Percentiles rank a stretch among this genome's conserved stretches.
Evolutionary conservation across 2,329 filamentous ascomycete genomes (phyloP).

Genomic region (Phaeosphaeria sp.): DNA sequence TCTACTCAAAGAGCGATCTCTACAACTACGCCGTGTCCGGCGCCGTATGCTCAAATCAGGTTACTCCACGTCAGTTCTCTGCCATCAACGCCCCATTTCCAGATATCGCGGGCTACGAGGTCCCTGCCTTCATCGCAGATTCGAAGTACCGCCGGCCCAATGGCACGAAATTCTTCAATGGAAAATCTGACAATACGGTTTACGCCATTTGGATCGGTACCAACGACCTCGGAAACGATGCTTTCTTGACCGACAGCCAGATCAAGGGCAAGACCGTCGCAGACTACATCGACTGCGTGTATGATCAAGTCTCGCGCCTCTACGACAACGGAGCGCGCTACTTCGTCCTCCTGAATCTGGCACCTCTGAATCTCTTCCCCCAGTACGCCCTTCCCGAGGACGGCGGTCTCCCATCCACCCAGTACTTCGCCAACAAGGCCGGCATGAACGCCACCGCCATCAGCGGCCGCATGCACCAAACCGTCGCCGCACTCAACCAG

Average conservation of each 20-base stretch:
- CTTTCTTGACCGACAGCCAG: constrained; percentile 71
- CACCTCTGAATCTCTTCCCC: constrained; percentile 71
- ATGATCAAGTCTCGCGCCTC: constrained; percentile 65
- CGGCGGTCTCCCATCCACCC: constrained; percentile 51
- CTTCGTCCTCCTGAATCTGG: constrained; percentile 75
- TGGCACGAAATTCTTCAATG: constrained; percentile 52
- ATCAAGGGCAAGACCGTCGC: constrained; percentile 64
- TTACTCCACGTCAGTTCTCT: constrained; percentile 63
- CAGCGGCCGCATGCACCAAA: constrained; percentile 59
- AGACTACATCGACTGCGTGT: constrained; percentile 73
- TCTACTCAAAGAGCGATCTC: constrained; percentile 61
- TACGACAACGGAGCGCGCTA: constrained; percentile 71
- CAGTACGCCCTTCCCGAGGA: constrained; percentile 64
- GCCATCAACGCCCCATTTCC: constrained; percentile 65
- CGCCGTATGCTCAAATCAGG: constrained; percentile 73
- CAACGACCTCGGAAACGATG: constrained; percentile 74
- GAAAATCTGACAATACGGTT: constrained; percentile 65
- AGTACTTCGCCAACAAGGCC: constrained; percentile 57
- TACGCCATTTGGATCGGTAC: constrained; percentile 83
- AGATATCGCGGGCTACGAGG: constrained; percentile 55
- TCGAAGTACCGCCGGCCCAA: constrained; percentile 39
- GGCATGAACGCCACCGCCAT: constrained; percentile 58
- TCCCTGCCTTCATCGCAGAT: constrained; percentile 57
- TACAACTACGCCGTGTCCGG: constrained; percentile 76
- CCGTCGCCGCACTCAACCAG: constrained; percentile 58